Conservation (phyloP, 148 eudicot species). For the Amaranthus cruentus region DNA sequence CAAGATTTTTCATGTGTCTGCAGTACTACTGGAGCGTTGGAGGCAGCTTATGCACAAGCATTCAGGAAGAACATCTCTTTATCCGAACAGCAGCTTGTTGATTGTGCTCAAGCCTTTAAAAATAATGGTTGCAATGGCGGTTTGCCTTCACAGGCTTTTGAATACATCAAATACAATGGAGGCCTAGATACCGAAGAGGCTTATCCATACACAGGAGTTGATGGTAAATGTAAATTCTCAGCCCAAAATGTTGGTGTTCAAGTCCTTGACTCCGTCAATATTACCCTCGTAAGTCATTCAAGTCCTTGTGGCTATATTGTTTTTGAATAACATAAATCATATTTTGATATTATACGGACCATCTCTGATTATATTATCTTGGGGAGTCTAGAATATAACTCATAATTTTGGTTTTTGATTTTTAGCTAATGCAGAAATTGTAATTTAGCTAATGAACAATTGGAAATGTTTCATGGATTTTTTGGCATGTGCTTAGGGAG, state of each 20-base stretch:
- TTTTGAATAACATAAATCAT: too few species aligned
- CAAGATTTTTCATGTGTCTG: neutral
- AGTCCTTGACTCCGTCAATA: conserved; percentile 78
- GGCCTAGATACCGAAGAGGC: conserved; percentile 94
- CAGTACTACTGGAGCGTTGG: conserved; percentile 96
- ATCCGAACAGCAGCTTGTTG: conserved; percentile 99
- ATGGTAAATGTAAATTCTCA: conserved; percentile 71
- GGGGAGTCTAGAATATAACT: neutral
- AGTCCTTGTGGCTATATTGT: neutral
- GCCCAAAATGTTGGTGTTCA: conserved; percentile 65
- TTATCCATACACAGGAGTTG: conserved; percentile 76
- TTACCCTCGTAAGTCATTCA: conserved; percentile 57
- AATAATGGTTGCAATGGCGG: conserved; percentile 93
- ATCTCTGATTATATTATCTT: neutral
- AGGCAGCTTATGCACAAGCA: conserved; percentile 96
- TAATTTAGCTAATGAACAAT: neutral
- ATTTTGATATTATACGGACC: neutral
- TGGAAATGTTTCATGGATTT: neutral
- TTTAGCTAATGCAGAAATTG: neutral
- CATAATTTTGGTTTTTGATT: neutral
- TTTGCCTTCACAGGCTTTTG: conserved; percentile 95
- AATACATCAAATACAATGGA: conserved; percentile 87
- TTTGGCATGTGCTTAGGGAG: conserved; percentile 50
- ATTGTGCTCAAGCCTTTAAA: conserved; percentile 79
- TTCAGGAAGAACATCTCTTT: conserved; percentile 73